Percentiles rank a stretch among this genome's conserved stretches.
These are phyloP conservation scores for Lactuca sativa DNA, from an alignment of 129 eudicot species.

Conservation along the genomic window DNA sequence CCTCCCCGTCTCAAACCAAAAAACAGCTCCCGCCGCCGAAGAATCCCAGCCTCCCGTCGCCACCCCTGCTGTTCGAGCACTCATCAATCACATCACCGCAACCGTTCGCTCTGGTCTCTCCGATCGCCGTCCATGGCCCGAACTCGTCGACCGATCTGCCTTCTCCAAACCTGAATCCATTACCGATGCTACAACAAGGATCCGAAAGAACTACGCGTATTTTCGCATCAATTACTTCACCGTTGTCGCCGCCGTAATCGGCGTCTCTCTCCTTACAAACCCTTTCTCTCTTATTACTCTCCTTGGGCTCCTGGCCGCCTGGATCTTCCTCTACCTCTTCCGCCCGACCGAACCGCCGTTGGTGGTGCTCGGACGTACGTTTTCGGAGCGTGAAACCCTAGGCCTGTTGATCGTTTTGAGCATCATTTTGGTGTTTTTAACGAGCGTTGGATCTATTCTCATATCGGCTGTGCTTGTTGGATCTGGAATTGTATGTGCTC, in stretches of 20 bases:
- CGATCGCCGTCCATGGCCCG: slow-evolving; percentile 80
- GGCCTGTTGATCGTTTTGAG: slow-evolving; percentile 43
- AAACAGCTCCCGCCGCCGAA: slow-evolving; percentile 23
- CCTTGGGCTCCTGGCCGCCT: slow-evolving; percentile 62
- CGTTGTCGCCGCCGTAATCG: slow-evolving; percentile 52
- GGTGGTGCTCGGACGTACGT: slow-evolving; percentile 52
- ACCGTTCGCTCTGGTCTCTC: slow-evolving; percentile 60
- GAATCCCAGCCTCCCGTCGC: slow-evolving; percentile 33
- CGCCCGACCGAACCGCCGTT: slow-evolving; percentile 74
- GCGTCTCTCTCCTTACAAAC: slow-evolving; percentile 59
- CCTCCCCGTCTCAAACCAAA: slow-evolving; percentile 44
- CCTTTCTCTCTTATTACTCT: slow-evolving; percentile 70
- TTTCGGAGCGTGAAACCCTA: slow-evolving; percentile 70
- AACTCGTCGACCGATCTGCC: slow-evolving; percentile 71
- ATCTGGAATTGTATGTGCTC: slow-evolving; percentile 48
- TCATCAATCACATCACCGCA: slow-evolving; percentile 43
- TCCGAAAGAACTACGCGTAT: slow-evolving; percentile 72
- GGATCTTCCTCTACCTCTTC: slow-evolving; percentile 81
- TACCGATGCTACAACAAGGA: slow-evolving; percentile 68
- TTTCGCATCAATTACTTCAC: slow-evolving; percentile 77
- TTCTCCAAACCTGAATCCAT: slow-evolving; percentile 82
- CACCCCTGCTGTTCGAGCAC: slow-evolving; percentile 54
- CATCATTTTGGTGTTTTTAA: slow-evolving; percentile 56
- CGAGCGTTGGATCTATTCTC: slow-evolving; percentile 79
- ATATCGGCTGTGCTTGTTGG: slow-evolving; percentile 73